Base-by-base conservation (phyloP, 305 asterid species). In the Fraxinus sp. region DNA sequence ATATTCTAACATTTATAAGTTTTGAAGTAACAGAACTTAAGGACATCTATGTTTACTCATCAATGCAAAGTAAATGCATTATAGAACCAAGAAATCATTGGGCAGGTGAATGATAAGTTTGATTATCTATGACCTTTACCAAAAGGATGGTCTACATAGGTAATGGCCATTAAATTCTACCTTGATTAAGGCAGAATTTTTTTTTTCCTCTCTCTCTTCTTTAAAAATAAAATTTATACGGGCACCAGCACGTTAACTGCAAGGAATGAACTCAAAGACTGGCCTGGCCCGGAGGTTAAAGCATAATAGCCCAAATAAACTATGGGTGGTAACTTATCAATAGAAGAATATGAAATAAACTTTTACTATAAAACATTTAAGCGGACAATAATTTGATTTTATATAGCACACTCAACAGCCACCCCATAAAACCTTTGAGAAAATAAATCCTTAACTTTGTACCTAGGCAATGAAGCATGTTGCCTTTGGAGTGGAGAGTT, bases 401-500 rank as follows among this genome's bases (percentile, higher is more conserved):
- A 49, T 16, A 49, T 7, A 37, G 59, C 59, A 52, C 62, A 52
- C 62, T 52, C 62, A 52, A 16, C 62, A 52, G 62, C 22, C 62
- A 52, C 22, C 62, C 22, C 7, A 16, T 16, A 52, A 52, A 52
- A 16, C 62, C 62, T 52, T 52, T 1, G 22, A 52, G 62, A 16
- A 52, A 52, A 52, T 16, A 52, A 52, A 4, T 52, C 62, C 7
- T 52, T 16, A 52, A 16, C 62, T 52, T 37, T 85, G 82, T 92
- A 94, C 98, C 98, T 92, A 43, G 99, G 98, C 80, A 96, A 89
- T 72, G 98, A 96, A 79, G 95, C 92, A 80, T 96, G 96, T 75
- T 92, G 97, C 89, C 99, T 86, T 86, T 84, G 94, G 57, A 93
- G 86, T 20, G 94, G 95, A 75, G 92, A 88, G 87, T 92, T 86